Base-by-base conservation (phyloP, 352 stramenopile species). In the Globisporangium splendens region DNA sequence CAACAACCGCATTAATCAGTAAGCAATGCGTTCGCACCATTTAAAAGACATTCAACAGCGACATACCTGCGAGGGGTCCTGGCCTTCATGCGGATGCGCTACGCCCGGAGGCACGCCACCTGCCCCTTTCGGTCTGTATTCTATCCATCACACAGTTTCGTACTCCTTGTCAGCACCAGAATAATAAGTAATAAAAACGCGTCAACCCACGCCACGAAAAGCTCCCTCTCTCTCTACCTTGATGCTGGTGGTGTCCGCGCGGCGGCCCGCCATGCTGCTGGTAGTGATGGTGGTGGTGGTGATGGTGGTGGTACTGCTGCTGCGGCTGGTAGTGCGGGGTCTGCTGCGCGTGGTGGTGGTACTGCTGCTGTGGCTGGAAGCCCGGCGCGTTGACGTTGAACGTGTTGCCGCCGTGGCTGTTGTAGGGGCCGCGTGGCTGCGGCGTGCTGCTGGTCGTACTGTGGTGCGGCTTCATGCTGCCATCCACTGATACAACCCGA, bases 391-490 rank as follows among this genome's bases (percentile, higher is more conserved):
- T 63, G 39, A 63, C 58, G 22, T 65, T 61, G 61, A 77, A 83
- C 42, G 41, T 68, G 63, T 42, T 65, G 59, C 35, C 56, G 58
- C 17, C 47, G 55, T 31, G 43, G 31, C 35, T 60, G 47, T 11
- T 56, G 48, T 53, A 12, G 46, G 31, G n/a, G 35, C n/a, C 31
- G n/a, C 39, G 46, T 12, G 33, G 35, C 2, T 49, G 39, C 17
- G 53, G 56, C 38, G 42, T 63, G 58, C 53, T 62, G 66, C 53
- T 79, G 51, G 53, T 46, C 54, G 35, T 58, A 51, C 28, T 59
- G 41, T 83, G 70, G 41, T 82, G 73, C 50, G 71, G 59, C 67
- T 83, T 86, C 76, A 69, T 59, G 62, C 39, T 78, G 73, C 65
- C 75, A 82, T 85, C 59, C 50, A 84, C 62, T 6, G 42, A 54